Percentiles rank a stretch among this genome's conserved stretches.
phyloP scores from a whole-genome alignment of 2,329 filamentous ascomycete species.

The Talaromyces piceae region DNA sequence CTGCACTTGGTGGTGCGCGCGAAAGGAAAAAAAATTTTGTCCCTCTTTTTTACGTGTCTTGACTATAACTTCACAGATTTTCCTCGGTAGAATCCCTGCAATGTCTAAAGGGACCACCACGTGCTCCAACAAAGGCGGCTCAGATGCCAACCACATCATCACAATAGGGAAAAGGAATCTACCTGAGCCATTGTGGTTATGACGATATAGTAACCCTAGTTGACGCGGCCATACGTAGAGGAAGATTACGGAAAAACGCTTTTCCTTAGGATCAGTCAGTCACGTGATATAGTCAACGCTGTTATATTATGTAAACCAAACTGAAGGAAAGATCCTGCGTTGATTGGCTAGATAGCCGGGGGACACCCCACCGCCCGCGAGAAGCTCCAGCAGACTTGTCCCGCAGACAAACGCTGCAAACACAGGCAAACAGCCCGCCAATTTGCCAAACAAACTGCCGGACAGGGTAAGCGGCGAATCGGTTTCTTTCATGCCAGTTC shows the following conservation, averaged over 20 bases:
- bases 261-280: neutral
- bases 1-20: neutral
- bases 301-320: neutral
- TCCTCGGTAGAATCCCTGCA: neutral
- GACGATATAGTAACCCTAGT: neutral
- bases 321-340: neutral
- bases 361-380: slow-evolving; percentile 10
- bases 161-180: neutral
- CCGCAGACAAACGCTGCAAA: slow-evolving; percentile 12
- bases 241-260: neutral
- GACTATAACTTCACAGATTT: neutral
- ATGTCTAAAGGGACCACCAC: neutral
- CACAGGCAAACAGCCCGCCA: slow-evolving; percentile 10
- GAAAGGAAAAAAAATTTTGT: neutral
- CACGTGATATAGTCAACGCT: neutral
- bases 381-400: slow-evolving; percentile 17
- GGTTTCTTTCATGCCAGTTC: slow-evolving; percentile 3
- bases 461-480: slow-evolving; percentile 21
- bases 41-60: too few relatives aligned
- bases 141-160: neutral
- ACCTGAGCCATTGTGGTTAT: neutral
- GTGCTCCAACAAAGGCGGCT: neutral
- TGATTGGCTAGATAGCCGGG: slow-evolving; percentile 4
- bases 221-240: neutral
- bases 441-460: slow-evolving; percentile 27